Percentiles rank a stretch among this genome's conserved stretches.
Conservation (phyloP, 225 moss, liverwort and hornwort species). For the Polytrichum formosum region DNA sequence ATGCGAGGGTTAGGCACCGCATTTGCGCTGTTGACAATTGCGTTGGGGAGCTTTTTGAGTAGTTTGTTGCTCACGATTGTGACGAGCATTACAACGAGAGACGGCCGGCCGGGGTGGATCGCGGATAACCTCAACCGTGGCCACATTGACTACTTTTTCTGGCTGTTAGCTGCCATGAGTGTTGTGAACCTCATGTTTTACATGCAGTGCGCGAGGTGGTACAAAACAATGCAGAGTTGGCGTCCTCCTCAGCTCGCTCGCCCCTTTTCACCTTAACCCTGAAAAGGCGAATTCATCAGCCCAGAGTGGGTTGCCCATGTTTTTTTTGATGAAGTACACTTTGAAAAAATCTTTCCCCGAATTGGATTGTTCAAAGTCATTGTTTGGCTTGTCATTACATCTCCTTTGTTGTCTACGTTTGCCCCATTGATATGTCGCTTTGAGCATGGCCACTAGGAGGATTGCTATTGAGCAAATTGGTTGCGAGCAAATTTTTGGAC, state of each 20-base stretch:
- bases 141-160: conserved; percentile 62
- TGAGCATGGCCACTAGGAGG: too few species aligned
- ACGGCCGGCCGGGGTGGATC: conserved; percentile 59
- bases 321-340: too few species aligned
- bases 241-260: not conserved
- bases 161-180: conserved; percentile 38
- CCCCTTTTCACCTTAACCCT: too few species aligned
- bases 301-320: too few species aligned
- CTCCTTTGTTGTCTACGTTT: too few species aligned
- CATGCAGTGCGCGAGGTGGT: conserved; percentile 37
- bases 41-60: conserved; percentile 67
- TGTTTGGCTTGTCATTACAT: too few species aligned
- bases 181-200: conserved; percentile 40
- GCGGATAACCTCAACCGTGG: conserved; percentile 70
- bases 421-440: too few species aligned
- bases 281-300: too few species aligned
- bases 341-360: too few species aligned
- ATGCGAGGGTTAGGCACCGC: conserved; percentile 76
- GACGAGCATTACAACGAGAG: conserved; percentile 40
- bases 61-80: conserved; percentile 53
- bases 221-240: conserved; percentile 17
- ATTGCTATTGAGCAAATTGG: too few species aligned
- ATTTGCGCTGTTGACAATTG: conserved; percentile 55
- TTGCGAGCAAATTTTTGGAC: too few species aligned
- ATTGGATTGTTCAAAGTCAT: too few species aligned